Evolutionary conservation across 2,329 filamentous ascomycete species (phyloP).

Genomic region (Ciborinia camelliae): DNA sequence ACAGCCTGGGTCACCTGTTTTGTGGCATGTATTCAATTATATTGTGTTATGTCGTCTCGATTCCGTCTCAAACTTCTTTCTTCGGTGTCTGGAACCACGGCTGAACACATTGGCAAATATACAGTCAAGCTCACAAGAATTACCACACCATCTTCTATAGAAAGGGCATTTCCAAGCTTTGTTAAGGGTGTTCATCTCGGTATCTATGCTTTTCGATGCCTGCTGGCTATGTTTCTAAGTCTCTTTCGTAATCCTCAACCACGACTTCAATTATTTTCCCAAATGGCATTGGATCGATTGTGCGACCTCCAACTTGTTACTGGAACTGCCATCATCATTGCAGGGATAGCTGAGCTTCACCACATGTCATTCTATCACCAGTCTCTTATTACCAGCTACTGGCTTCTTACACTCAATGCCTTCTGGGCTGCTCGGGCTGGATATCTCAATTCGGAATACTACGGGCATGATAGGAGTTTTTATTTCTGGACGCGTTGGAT

Average conservation of each 20-base stretch:
- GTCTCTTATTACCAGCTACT: constrained; percentile 21
- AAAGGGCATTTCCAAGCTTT: neutral
- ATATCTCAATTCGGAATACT: constrained; percentile 13
- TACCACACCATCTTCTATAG: neutral
- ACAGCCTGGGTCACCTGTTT: constrained; percentile 23
- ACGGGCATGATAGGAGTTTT: constrained; percentile 14
- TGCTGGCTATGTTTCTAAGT: constrained; percentile 8
- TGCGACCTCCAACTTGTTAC: constrained; percentile 24
- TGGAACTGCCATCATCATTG: constrained; percentile 23
- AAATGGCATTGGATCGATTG: constrained; percentile 18
- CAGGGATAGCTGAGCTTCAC: constrained; percentile 17
- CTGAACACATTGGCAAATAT: constrained; percentile 17
- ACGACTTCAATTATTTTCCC: constrained; percentile 11
- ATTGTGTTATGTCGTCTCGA: constrained; percentile 17
- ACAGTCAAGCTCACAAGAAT: constrained; percentile 1
- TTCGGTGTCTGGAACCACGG: neutral
- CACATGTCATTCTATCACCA: constrained; percentile 24
- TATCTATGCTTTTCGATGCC: neutral
- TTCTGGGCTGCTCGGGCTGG: constrained; percentile 23
- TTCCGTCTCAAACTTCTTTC: neutral
- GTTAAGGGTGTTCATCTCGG: neutral
- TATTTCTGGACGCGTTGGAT: constrained; percentile 19
- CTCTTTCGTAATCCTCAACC: constrained; percentile 9
- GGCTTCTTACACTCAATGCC: constrained; percentile 22
- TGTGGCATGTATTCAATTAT: constrained; percentile 20